These are phyloP conservation scores for Gaertneriomyces semiglobifer DNA, from an alignment of 192 early-diverging fungal species.

Conservation along the genomic window DNA sequence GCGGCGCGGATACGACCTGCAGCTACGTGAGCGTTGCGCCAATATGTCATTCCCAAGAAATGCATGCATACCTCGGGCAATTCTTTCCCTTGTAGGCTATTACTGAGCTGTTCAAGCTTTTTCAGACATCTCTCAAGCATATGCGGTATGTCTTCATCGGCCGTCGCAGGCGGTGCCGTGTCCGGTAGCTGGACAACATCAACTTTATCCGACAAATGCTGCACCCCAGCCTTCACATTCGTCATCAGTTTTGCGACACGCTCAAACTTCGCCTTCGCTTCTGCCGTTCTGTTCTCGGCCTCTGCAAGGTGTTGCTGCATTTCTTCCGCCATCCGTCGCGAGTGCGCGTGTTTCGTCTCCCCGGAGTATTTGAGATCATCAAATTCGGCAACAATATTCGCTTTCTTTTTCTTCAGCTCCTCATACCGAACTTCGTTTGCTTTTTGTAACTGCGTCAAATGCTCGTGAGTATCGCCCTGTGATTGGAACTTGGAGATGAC, in stretches of 20 bases:
- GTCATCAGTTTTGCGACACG: constrained; percentile 45
- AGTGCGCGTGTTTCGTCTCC: constrained; percentile 40
- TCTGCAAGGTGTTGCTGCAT: constrained; percentile 49
- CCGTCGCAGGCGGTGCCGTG: constrained; percentile 21
- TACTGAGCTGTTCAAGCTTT: constrained; percentile 45
- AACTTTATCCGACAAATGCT: constrained; percentile 58
- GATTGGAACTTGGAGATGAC: constrained; percentile 61
- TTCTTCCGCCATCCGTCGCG: constrained; percentile 46
- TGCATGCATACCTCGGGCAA: constrained; percentile 47
- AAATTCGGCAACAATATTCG: constrained; percentile 38
- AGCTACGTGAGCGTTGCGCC: neutral
- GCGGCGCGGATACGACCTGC: constrained; percentile 14
- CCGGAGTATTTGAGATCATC: constrained; percentile 51
- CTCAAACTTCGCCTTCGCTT: constrained; percentile 51
- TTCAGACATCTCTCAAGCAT: constrained; percentile 44
- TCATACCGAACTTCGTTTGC: constrained; percentile 47
- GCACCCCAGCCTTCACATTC: constrained; percentile 51
- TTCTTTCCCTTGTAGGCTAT: constrained; percentile 50
- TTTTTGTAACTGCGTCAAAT: constrained; percentile 46
- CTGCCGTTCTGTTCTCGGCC: constrained; percentile 34
- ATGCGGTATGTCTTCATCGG: constrained; percentile 39
- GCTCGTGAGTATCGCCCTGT: constrained; percentile 57
- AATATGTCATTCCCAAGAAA: neutral
- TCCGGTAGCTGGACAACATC: constrained; percentile 44
- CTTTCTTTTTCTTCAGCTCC: constrained; percentile 48